Evolutionary conservation across 495 filamentous ascomycete genomes (phyloP).

Genomic region (Articulospora tetracladia): DNA sequence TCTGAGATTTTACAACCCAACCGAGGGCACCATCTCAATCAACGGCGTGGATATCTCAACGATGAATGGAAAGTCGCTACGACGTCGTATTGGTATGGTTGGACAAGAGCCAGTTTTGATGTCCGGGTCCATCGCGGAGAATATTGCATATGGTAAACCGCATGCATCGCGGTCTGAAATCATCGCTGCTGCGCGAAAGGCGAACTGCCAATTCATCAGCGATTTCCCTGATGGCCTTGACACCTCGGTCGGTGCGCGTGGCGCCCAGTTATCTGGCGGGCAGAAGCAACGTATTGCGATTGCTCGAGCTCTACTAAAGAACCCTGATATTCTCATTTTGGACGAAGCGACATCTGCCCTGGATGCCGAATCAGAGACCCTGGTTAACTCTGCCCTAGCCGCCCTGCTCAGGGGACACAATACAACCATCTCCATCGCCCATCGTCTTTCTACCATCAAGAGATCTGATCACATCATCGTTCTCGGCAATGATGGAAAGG

Average conservation of each 20-base stretch:
- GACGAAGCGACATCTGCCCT: constrained; percentile 93
- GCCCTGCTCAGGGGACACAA: constrained; percentile 79
- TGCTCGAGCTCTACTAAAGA: constrained; percentile 88
- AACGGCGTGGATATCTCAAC: constrained; percentile 76
- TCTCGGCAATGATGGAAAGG: constrained; percentile 74
- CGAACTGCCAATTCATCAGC: constrained; percentile 95
- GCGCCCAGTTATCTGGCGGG: constrained; percentile 90
- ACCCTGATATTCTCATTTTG: constrained; percentile 92
- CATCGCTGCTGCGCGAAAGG: constrained; percentile 79
- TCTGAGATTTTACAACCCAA: constrained; percentile 87
- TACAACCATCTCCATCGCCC: constrained; percentile 95
- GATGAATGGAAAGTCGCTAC: constrained; percentile 93
- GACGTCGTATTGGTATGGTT: constrained; percentile 91
- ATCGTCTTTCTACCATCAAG: constrained; percentile 94
- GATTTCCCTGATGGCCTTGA: constrained; percentile 97
- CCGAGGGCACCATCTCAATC: constrained; percentile 72
- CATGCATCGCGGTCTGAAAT: constrained; percentile 75
- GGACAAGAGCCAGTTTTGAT: constrained; percentile 95
- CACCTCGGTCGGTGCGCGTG: constrained; percentile 87
- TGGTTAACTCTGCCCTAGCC: constrained; percentile 85
- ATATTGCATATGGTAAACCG: constrained; percentile 91
- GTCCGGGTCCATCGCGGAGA: constrained; percentile 92
- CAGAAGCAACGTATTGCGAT: constrained; percentile 99
- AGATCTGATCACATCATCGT: constrained; percentile 90
- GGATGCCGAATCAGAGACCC: constrained; percentile 95